Percentiles rank a stretch among this genome's conserved stretches.
phyloP scores from a whole-genome alignment of 108 stramenopile species.

The Parietichytrium sp. region DNA sequence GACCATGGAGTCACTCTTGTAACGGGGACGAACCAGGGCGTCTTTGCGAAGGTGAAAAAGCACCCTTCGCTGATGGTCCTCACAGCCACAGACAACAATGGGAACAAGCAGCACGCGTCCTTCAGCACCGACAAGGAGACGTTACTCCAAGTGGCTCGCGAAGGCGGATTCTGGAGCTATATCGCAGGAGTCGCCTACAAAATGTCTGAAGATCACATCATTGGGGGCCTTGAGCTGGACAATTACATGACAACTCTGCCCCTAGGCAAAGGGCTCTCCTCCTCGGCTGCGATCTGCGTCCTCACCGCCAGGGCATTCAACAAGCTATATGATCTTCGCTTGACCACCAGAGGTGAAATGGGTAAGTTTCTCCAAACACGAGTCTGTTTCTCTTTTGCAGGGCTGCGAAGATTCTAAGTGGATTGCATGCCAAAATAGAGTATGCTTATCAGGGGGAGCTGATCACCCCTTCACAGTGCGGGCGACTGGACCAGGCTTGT shows the following conservation, averaged over 20 bases:
- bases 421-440: not conserved
- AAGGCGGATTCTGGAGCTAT: conserved; percentile 46
- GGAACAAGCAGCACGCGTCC: not conserved
- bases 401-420: not conserved
- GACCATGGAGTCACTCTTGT: conserved; percentile 46
- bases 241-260: conserved; percentile 51
- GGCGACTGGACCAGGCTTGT: conserved; percentile 55
- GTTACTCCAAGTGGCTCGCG: not conserved
- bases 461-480: conserved; percentile 43
- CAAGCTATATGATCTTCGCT: conserved; percentile 4
- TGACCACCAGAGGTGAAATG: conserved; percentile 49
- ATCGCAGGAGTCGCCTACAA: conserved; percentile 46
- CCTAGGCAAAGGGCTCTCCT: conserved; percentile 47
- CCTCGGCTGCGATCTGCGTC: conserved; percentile 52
- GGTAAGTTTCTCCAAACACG: not conserved
- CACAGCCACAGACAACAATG: not conserved
- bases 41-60: conserved; percentile 38
- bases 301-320: conserved; percentile 43
- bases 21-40: conserved; percentile 49
- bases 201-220: conserved; percentile 35
- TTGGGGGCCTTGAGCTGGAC: conserved; percentile 45
- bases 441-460: conserved; percentile 48
- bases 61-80: not conserved
- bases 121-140: conserved; percentile 29
- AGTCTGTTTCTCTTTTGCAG: not conserved